Conservation (phyloP, 352 stramenopile species). For the Phytophthora litchii region DNA sequence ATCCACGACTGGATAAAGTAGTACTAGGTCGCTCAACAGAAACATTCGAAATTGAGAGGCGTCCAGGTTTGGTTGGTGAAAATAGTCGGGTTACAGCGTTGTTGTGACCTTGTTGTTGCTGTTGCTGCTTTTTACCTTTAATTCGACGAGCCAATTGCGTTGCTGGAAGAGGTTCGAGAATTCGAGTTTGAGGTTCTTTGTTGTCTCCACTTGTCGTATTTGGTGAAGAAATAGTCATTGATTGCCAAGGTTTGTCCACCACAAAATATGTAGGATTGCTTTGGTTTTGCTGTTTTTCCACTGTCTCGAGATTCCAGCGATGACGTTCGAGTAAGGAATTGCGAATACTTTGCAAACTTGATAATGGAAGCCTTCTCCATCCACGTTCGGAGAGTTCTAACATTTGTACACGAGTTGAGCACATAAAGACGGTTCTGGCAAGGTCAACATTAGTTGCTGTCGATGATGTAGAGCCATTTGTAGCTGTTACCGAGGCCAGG, state of each 20-base stretch:
- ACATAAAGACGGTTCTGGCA: slow-evolving; percentile 61
- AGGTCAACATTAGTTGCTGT: slow-evolving; percentile 30
- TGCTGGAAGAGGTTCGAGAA: slow-evolving; percentile 29
- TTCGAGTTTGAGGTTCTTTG: slow-evolving; percentile 22
- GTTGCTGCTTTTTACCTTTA: slow-evolving; percentile 51
- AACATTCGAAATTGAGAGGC: slow-evolving; percentile 1
- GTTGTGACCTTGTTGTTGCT: slow-evolving; percentile 30
- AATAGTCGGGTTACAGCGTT: slow-evolving; percentile 29
- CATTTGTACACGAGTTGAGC: slow-evolving; percentile 58
- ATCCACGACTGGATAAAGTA: slow-evolving; percentile 10
- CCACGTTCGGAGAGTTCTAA: slow-evolving; percentile 70
- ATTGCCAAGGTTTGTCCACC: slow-evolving; percentile 60
- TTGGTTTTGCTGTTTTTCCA: slow-evolving; percentile 39
- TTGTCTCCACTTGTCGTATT: slow-evolving; percentile 8
- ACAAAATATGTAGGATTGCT: slow-evolving; percentile 37
- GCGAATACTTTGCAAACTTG: slow-evolving; percentile 51
- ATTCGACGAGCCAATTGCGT: slow-evolving; percentile 59
- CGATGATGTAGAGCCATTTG: not conserved
- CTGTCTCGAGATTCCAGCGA: slow-evolving; percentile 54
- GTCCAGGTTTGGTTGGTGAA: slow-evolving; percentile 9
- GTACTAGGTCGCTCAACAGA: slow-evolving; percentile 4
- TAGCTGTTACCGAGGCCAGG: slow-evolving; percentile 26
- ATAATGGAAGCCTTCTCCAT: slow-evolving; percentile 54
- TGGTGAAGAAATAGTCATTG: slow-evolving; percentile 18
- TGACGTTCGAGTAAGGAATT: slow-evolving; percentile 62